A percentile compares a stretch with the other conserved stretches of the same genome.
These are phyloP conservation scores for Cerioporus squamosus DNA, from an alignment of 1,284 basidiomycete genomes.

Conservation along the genomic window DNA sequence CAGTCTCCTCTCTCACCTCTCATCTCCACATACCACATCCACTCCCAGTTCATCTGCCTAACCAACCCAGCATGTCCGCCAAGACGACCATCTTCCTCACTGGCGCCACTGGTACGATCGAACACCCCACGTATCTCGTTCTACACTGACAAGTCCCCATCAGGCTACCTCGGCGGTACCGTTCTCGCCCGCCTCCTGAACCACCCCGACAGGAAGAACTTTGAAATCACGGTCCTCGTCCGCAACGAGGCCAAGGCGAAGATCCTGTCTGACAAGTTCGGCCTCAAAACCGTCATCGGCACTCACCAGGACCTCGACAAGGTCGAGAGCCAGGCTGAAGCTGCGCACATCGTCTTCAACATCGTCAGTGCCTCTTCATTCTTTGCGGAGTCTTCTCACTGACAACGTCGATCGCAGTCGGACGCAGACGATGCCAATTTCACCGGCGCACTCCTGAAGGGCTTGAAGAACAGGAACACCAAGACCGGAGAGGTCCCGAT, in stretches of 20 bases:
- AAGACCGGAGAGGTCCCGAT: constrained; percentile 43
- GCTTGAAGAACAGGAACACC: constrained; percentile 46
- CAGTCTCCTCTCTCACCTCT: too few relatives aligned
- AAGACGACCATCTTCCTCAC: constrained; percentile 12
- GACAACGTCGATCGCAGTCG: constrained; percentile 34
- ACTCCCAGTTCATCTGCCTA: too few relatives aligned
- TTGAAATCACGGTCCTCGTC: constrained; percentile 24
- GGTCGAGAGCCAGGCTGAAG: constrained; percentile 19
- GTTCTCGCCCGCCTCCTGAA: constrained; percentile 20
- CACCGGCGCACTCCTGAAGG: constrained; percentile 44
- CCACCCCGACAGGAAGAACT: constrained; percentile 11
- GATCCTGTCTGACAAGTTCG: constrained; percentile 18
- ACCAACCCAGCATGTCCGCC: neutral
- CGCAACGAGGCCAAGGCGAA: constrained; percentile 27
- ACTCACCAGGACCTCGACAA: constrained; percentile 21
- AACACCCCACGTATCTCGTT: neutral
- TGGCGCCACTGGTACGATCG: constrained; percentile 15
- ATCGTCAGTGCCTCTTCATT: constrained; percentile 10
- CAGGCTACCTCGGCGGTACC: constrained; percentile 28
- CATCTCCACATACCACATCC: too few relatives aligned
- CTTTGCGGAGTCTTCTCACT: too few relatives aligned
- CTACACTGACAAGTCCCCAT: neutral
- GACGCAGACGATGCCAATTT: constrained; percentile 45
- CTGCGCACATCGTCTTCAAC: constrained; percentile 28
- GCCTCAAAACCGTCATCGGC: constrained; percentile 28